A percentile compares a stretch with the other conserved stretches of the same genome.
phyloP scores from a whole-genome alignment of 495 filamentous ascomycete species.

The Aspergillus indologenus region DNA sequence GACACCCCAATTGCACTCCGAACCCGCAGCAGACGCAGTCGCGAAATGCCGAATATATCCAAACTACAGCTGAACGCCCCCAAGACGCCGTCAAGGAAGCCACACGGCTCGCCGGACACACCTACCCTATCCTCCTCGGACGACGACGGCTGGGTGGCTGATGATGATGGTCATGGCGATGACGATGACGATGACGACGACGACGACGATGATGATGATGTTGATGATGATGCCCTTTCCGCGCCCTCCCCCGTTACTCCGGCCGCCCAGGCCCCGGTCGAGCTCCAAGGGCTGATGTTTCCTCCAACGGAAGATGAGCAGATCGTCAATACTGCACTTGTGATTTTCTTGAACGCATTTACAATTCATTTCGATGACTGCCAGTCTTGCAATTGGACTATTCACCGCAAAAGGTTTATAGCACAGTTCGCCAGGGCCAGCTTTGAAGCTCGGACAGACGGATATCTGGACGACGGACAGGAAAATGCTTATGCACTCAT shows the following conservation, averaged over 20 bases:
- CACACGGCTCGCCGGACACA: neutral
- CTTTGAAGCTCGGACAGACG: too few species aligned
- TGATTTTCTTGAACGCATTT: constrained; percentile 9
- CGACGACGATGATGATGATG: too few species aligned
- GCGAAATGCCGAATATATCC: too few species aligned
- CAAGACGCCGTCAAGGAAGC: neutral
- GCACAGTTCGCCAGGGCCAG: too few species aligned
- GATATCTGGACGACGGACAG: too few species aligned
- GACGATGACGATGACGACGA: too few species aligned
- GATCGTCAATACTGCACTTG: constrained; percentile 17
- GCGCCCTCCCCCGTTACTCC: neutral
- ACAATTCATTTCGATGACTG: constrained; percentile 3
- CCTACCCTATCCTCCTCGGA: neutral
- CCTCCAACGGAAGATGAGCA: constrained; percentile 12
- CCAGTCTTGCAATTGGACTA: too few species aligned
- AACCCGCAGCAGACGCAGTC: too few species aligned
- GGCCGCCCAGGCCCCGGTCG: neutral
- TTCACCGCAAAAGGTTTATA: too few species aligned
- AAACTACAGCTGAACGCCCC: neutral
- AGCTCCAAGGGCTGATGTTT: neutral
- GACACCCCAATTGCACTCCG: constrained; percentile 8
- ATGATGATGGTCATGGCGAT: neutral
- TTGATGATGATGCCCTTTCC: neutral
- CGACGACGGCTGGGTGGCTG: neutral
- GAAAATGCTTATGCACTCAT: too few species aligned